Conservation (phyloP, 352 stramenopile genomes). For the Pythium rhizo-oryzae region DNA sequence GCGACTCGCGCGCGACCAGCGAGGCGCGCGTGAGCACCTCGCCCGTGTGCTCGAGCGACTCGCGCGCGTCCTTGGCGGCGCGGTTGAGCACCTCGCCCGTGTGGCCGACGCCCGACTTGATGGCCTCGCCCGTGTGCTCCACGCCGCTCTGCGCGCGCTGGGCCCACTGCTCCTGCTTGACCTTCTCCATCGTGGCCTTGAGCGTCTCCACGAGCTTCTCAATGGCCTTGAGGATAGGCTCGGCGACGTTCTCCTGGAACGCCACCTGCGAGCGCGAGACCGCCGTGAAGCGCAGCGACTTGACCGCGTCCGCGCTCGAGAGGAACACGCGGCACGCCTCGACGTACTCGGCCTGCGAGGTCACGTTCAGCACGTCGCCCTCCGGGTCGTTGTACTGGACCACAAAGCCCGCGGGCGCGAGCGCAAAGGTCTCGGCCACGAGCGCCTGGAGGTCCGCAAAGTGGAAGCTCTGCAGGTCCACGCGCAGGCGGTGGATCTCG, state of each 20-base stretch:
- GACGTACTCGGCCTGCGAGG: conserved; percentile 65
- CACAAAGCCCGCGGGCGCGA: conserved; percentile 51
- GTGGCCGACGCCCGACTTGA: conserved; percentile 51
- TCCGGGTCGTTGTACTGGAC: conserved; percentile 86
- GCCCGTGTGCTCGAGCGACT: conserved; percentile 29
- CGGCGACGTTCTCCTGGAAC: conserved; percentile 82
- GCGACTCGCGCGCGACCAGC: conserved; percentile 28
- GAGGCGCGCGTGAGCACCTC: conserved; percentile 44
- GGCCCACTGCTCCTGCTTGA: conserved; percentile 81
- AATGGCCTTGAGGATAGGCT: conserved; percentile 79
- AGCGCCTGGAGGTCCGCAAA: conserved; percentile 53
- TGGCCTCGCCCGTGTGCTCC: conserved; percentile 37
- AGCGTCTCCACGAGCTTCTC: conserved; percentile 84
- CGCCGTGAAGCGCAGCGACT: conserved; percentile 69
- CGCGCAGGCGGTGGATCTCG: conserved; percentile 80
- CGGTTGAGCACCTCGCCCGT: conserved; percentile 70
- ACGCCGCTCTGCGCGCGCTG: conserved; percentile 47
- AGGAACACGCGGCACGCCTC: conserved; percentile 66
- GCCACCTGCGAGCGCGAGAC: conserved; percentile 58
- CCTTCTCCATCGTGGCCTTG: conserved; percentile 78
- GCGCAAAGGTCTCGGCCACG: conserved; percentile 63
- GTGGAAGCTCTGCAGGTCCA: conserved; percentile 57
- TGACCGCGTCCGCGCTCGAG: conserved; percentile 33
- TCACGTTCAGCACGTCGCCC: conserved; percentile 72
- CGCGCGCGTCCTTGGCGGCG: conserved; percentile 35